Evolutionary conservation across 1,139 yeast genomes (phyloP).

Genomic region (Yamadazyma dushanensis): DNA sequence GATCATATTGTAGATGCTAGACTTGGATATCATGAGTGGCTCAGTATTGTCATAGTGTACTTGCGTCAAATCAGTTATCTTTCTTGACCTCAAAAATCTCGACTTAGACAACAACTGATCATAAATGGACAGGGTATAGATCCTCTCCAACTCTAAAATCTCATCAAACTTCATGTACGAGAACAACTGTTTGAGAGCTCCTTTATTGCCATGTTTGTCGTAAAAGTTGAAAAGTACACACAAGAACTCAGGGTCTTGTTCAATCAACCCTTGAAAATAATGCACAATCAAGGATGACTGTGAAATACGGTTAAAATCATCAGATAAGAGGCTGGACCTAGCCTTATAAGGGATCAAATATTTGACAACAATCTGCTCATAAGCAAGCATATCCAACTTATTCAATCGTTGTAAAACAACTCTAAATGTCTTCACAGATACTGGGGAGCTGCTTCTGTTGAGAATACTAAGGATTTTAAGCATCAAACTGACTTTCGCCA

Average conservation of each 20-base stretch:
- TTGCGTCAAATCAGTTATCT: constrained; percentile 11
- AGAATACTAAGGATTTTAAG: constrained; percentile 6
- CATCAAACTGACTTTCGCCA: constrained; percentile 3
- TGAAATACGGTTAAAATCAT: constrained; percentile 2
- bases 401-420: constrained; percentile 9
- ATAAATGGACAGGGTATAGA: constrained; percentile 21
- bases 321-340: constrained; percentile 8
- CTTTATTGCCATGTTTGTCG: constrained; percentile 14
- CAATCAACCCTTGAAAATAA: constrained; percentile 12
- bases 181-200: constrained; percentile 26
- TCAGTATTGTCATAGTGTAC: constrained; percentile 15
- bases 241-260: constrained; percentile 29
- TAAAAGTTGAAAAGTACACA: constrained; percentile 29
- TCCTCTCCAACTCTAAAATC: constrained; percentile 30
- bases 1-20: constrained; percentile 29
- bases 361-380: constrained; percentile 11
- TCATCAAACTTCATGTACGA: constrained; percentile 31
- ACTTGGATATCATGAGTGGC: constrained; percentile 19
- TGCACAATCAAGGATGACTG: constrained; percentile 6
- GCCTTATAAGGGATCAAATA: constrained; percentile 10
- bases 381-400: constrained; percentile 4
- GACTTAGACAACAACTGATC: constrained; percentile 30
- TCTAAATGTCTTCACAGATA: constrained; percentile 10
- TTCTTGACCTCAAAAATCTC: constrained; percentile 20
- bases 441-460: constrained; percentile 8